A percentile compares a stretch with the other conserved stretches of the same genome.
Conservation (phyloP, 352 stramenopile species). For the Phytophthora pinifolia region DNA sequence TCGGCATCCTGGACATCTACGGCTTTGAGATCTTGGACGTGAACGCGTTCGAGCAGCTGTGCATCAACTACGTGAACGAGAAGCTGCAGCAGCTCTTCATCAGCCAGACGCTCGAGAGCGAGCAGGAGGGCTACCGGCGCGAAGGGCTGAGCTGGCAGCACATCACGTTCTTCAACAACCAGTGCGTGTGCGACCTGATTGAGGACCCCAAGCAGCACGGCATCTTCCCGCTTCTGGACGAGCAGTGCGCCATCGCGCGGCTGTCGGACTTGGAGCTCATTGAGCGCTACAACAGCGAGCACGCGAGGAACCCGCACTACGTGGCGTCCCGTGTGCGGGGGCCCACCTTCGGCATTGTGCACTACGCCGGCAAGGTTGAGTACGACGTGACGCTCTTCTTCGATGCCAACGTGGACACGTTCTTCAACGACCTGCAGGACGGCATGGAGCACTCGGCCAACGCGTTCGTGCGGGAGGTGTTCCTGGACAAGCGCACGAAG, state of each 20-base stretch:
- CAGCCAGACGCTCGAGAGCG: constrained; percentile 74
- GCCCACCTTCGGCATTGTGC: constrained; percentile 76
- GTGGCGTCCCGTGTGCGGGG: constrained; percentile 67
- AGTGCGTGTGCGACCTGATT: constrained; percentile 88
- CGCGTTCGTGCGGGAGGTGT: constrained; percentile 74
- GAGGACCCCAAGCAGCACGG: constrained; percentile 81
- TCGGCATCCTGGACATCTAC: constrained; percentile 91
- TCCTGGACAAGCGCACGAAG: constrained; percentile 75
- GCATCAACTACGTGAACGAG: constrained; percentile 92
- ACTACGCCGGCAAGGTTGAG: constrained; percentile 87
- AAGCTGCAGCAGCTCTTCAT: constrained; percentile 90
- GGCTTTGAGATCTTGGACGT: constrained; percentile 91
- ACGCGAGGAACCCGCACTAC: constrained; percentile 76
- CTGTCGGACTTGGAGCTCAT: constrained; percentile 77
- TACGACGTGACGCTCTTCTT: constrained; percentile 88
- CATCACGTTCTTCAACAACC: constrained; percentile 88
- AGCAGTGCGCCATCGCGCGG: constrained; percentile 75
- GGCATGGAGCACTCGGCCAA: constrained; percentile 75
- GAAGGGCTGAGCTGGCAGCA: constrained; percentile 78
- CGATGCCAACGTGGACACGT: constrained; percentile 84
- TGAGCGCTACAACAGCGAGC: constrained; percentile 71
- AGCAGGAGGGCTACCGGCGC: constrained; percentile 78
- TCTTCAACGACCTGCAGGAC: constrained; percentile 81
- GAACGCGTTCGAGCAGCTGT: constrained; percentile 91
- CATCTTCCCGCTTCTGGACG: constrained; percentile 81